Percentiles rank a stretch among this genome's conserved stretches.
Evolutionary conservation across 2,329 filamentous ascomycete species (phyloP).

Genomic region (Monosporascus sp.): DNA sequence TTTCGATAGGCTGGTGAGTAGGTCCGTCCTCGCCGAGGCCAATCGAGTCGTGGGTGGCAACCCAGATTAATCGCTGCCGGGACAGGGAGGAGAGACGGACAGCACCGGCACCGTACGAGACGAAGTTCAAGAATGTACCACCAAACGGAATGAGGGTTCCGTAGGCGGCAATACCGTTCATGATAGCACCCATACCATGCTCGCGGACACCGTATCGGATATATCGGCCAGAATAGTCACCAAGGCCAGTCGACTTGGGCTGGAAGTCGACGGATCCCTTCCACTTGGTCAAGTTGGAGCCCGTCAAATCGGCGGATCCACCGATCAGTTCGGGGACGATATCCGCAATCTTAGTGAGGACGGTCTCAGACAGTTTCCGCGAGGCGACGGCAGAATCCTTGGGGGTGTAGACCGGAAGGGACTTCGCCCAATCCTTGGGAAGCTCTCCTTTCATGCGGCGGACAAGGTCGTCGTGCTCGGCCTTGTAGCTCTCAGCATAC

Average conservation of each 20-base stretch:
- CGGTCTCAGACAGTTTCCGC: constrained; percentile 92
- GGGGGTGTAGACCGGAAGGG: constrained; percentile 84
- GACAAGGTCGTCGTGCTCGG: constrained; percentile 72
- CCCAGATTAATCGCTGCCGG: constrained; percentile 85
- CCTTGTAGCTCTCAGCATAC: constrained; percentile 73
- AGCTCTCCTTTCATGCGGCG: constrained; percentile 79
- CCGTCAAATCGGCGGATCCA: constrained; percentile 95
- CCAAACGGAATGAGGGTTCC: constrained; percentile 89
- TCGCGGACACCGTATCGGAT: constrained; percentile 88
- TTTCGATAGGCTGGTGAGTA: constrained; percentile 99
- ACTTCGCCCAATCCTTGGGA: constrained; percentile 94
- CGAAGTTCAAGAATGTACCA: constrained; percentile 99
- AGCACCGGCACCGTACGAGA: constrained; percentile 93
- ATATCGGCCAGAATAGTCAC: constrained; percentile 87
- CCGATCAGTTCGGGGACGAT: constrained; percentile 86
- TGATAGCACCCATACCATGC: constrained; percentile 86
- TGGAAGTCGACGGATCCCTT: constrained; percentile 98
- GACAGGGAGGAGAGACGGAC: constrained; percentile 92
- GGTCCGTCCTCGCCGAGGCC: constrained; percentile 98
- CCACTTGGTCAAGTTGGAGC: constrained; percentile 98
- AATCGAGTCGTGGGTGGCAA: constrained; percentile 98
- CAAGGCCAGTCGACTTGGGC: constrained; percentile 77
- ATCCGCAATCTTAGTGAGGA: constrained; percentile 80
- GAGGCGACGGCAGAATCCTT: constrained; percentile 80
- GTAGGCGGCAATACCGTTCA: constrained; percentile 94